Conservation (phyloP, 1,284 basidiomycete species). For the Kalmanozyma brasiliensis region DNA sequence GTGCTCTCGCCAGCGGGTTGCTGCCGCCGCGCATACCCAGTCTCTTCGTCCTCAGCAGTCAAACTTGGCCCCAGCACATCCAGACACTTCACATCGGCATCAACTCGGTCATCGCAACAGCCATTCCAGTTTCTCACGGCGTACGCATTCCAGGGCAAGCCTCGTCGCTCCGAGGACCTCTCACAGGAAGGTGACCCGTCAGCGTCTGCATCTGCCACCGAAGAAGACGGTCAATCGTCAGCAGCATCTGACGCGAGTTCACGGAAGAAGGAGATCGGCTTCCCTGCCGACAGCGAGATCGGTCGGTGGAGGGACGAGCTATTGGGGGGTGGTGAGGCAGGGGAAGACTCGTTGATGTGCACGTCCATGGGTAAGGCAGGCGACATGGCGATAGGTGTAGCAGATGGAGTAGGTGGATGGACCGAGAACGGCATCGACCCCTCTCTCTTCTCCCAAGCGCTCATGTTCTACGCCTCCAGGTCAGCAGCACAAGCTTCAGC, state of each 20-base stretch:
- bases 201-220: slow-evolving; percentile 18
- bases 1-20: background rate
- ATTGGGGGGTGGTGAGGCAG: slow-evolving; percentile 71
- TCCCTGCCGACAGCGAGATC: slow-evolving; percentile 75
- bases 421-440: slow-evolving; percentile 83
- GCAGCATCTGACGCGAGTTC: slow-evolving; percentile 1
- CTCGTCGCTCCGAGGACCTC: slow-evolving; percentile 67
- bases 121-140: slow-evolving; percentile 78
- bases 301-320: slow-evolving; percentile 76
- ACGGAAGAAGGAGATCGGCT: slow-evolving; percentile 71
- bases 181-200: slow-evolving; percentile 27
- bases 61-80: background rate
- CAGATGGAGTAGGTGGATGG: slow-evolving; percentile 80
- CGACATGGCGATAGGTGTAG: slow-evolving; percentile 80
- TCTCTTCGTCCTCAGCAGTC: slow-evolving; percentile 1
- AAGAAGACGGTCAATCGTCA: slow-evolving; percentile 21
- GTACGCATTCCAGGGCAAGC: slow-evolving; percentile 82
- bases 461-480: slow-evolving; percentile 78
- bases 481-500: slow-evolving; percentile 54
- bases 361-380: slow-evolving; percentile 74
- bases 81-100: slow-evolving; percentile 24
- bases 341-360: slow-evolving; percentile 70
- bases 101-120: slow-evolving; percentile 24
- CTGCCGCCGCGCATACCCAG: background rate
- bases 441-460: slow-evolving; percentile 76